Evolutionary conservation across 306 rosid genomes (phyloP).

Genomic region (Malus asiatica): DNA sequence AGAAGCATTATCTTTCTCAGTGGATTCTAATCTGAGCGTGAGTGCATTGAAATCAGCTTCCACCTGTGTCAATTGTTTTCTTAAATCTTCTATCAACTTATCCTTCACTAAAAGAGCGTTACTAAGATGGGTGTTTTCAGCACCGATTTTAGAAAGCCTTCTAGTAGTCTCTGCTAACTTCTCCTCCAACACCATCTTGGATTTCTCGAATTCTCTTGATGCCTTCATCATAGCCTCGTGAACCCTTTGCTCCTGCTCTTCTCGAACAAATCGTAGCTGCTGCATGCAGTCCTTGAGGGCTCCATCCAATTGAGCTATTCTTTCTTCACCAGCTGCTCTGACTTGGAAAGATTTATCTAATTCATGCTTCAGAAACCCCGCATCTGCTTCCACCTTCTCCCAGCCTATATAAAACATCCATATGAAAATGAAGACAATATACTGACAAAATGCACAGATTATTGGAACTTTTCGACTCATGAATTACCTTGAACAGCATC

Average conservation of each 20-base stretch:
- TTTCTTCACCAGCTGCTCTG: constrained; percentile 48
- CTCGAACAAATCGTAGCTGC: constrained; percentile 77
- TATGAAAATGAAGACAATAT: background rate
- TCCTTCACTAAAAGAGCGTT: constrained; percentile 57
- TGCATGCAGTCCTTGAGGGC: constrained; percentile 88
- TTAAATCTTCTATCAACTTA: constrained; percentile 56
- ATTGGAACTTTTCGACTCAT: background rate
- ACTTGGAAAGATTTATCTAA: constrained; percentile 53
- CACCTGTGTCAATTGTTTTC: constrained; percentile 40
- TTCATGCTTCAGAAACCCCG: constrained; percentile 41
- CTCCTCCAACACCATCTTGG: constrained; percentile 47
- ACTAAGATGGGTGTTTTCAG: constrained; percentile 55
- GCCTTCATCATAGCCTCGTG: constrained; percentile 66
- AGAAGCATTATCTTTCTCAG: constrained; percentile 58
- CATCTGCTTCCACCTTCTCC: constrained; percentile 66
- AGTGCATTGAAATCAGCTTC: constrained; percentile 54
- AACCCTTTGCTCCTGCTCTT: constrained; percentile 73
- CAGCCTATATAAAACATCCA: constrained; percentile 42
- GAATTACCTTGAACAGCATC: constrained; percentile 64
- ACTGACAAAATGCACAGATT: background rate
- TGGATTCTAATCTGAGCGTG: constrained; percentile 54
- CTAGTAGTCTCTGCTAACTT: constrained; percentile 48
- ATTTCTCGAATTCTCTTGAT: constrained; percentile 60
- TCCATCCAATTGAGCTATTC: constrained; percentile 64
- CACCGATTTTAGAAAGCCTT: constrained; percentile 49